phyloP scores from a whole-genome alignment of 1,284 basidiomycete genomes.

The Melampsora americana region DNA sequence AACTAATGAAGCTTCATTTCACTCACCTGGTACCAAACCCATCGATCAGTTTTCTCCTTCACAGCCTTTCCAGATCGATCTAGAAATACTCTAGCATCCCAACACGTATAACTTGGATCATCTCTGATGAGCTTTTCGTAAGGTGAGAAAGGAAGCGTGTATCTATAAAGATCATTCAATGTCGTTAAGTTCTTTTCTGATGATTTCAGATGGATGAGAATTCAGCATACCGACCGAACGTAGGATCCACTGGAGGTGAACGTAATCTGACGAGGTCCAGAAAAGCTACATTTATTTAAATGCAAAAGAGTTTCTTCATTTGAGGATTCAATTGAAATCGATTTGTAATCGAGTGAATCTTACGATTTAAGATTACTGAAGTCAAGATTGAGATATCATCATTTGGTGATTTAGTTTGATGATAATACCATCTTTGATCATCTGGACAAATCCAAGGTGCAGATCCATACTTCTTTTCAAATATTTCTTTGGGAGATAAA shows the following conservation, averaged over 20 bases:
- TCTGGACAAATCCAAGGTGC: neutral
- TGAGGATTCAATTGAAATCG: neutral
- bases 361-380: slow-evolving; percentile 1
- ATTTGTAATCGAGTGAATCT: neutral
- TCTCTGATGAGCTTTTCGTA: slow-evolving; percentile 27
- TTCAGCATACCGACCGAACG: neutral
- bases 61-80: neutral
- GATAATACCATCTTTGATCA: neutral
- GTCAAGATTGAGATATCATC: neutral
- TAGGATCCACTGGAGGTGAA: neutral
- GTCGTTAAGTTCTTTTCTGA: neutral
- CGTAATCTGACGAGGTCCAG: neutral
- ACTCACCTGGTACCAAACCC: slow-evolving; percentile 41
- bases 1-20: no score
- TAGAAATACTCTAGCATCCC: slow-evolving; percentile 37
- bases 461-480: neutral
- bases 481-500: neutral
- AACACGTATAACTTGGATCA: slow-evolving; percentile 10
- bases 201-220: neutral
- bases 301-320: neutral
- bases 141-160: slow-evolving; percentile 34
- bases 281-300: neutral
- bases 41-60: slow-evolving; percentile 18
- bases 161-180: neutral
- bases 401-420: neutral